phyloP scores from a whole-genome alignment of 2,329 filamentous ascomycete species.

The Penicillium sp. region DNA sequence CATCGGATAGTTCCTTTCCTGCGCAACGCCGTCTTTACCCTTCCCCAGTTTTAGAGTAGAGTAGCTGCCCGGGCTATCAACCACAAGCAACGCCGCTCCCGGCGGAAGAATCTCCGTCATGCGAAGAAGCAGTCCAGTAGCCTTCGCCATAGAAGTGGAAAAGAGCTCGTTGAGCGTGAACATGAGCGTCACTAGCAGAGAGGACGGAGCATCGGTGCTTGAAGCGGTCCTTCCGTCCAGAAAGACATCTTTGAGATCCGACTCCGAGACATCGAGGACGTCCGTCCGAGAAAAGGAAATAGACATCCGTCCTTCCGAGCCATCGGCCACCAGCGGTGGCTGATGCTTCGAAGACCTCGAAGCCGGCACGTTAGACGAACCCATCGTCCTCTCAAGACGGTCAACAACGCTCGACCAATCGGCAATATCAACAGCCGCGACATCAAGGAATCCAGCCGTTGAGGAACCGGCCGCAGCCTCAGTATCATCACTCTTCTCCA shows the following conservation, averaged over 20 bases:
- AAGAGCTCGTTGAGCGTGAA: slow-evolving; percentile 98
- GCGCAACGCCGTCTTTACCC: slow-evolving; percentile 39
- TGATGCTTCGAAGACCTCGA: slow-evolving; percentile 28
- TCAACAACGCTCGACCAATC: slow-evolving; percentile 68
- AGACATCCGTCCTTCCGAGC: slow-evolving; percentile 16
- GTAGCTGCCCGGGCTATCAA: slow-evolving; percentile 93
- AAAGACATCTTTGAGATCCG: slow-evolving; percentile 40
- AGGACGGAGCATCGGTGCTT: neutral
- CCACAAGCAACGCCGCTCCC: slow-evolving; percentile 72
- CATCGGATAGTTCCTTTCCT: slow-evolving; percentile 76
- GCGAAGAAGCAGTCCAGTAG: slow-evolving; percentile 71
- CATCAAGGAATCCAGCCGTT: slow-evolving; percentile 29
- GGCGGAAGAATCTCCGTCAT: slow-evolving; percentile 59
- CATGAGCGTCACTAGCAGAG: slow-evolving; percentile 71
- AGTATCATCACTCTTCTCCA: slow-evolving; percentile 7
- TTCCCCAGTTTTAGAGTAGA: slow-evolving; percentile 73
- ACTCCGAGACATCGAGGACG: slow-evolving; percentile 45
- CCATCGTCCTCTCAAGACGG: slow-evolving; percentile 59
- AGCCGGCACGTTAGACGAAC: slow-evolving; percentile 29
- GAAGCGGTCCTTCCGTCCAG: slow-evolving; percentile 2
- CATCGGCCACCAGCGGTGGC: slow-evolving; percentile 27
- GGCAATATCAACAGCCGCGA: slow-evolving; percentile 77
- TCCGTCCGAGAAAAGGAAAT: slow-evolving; percentile 52
- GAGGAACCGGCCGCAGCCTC: too few species aligned
- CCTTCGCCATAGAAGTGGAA: slow-evolving; percentile 68